Percentiles rank a stretch among this genome's conserved stretches.
phyloP scores from a whole-genome alignment of 1,284 basidiomycete genomes.

The Ustilago loliicola region DNA sequence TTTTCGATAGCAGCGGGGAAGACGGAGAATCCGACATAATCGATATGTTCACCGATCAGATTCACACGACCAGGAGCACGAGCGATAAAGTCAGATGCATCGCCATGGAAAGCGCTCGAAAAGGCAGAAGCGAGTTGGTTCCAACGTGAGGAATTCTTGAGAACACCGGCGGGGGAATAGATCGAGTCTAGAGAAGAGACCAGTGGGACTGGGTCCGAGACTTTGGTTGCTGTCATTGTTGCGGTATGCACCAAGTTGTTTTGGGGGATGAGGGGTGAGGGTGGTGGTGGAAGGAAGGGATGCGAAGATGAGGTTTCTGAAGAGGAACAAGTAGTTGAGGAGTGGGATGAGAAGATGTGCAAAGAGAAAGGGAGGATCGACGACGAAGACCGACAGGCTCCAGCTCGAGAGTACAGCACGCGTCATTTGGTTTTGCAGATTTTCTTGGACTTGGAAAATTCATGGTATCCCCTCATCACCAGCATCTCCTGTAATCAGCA shows the following conservation, averaged over 20 bases:
- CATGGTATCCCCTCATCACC: no score
- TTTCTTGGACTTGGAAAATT: no score
- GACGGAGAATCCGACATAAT: conserved; percentile 67
- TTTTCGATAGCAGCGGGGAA: conserved; percentile 69
- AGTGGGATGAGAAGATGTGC: no score
- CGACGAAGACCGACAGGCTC: conserved; percentile 18
- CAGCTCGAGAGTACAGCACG: no score
- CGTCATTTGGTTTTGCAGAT: no score
- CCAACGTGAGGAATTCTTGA: conserved; percentile 58
- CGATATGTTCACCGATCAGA: conserved; percentile 69
- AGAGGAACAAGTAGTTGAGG: neutral
- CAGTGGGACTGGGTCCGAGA: conserved; percentile 59
- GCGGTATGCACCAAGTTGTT: no score
- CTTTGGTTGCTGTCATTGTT: conserved; percentile 28
- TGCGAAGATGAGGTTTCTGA: neutral
- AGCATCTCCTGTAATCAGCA: no score
- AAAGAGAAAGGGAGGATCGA: neutral
- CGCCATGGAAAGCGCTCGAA: conserved; percentile 26
- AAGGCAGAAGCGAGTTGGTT: conserved; percentile 50
- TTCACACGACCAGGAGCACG: conserved; percentile 69
- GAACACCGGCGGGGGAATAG: conserved; percentile 56
- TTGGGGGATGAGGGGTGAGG: neutral
- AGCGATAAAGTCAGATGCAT: conserved; percentile 62
- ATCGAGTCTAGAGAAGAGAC: conserved; percentile 55
- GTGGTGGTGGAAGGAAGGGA: neutral